These are phyloP conservation scores for Sporothrix globosa DNA, from an alignment of 2,329 filamentous ascomycete genomes.

Conservation along the genomic window DNA sequence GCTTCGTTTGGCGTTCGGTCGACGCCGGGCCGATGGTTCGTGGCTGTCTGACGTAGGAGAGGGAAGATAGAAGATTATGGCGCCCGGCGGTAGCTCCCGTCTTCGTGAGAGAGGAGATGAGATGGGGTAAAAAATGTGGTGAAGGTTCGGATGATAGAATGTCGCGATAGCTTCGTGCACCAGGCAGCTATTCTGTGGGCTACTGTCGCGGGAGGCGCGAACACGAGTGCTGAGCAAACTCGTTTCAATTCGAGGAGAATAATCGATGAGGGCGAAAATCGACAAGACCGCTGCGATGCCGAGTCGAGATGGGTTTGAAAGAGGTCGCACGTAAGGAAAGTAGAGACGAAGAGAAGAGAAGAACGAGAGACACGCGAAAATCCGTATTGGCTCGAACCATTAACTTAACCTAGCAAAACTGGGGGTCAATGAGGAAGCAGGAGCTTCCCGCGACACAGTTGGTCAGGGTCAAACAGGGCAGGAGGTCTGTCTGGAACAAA, in stretches of 20 bases:
- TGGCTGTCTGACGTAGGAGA: neutral
- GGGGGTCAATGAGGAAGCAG: neutral
- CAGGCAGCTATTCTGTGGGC: neutral
- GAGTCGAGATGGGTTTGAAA: neutral
- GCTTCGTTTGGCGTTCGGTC: neutral
- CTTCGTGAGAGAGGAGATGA: neutral
- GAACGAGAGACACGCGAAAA: conserved; percentile 18
- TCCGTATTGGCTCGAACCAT: neutral
- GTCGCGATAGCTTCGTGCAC: neutral
- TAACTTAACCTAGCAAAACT: conserved; percentile 1
- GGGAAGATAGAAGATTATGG: neutral
- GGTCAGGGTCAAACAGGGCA: conserved; percentile 24
- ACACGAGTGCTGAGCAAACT: neutral
- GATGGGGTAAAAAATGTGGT: neutral
- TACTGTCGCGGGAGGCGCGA: neutral
- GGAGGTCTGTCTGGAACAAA: conserved; percentile 23
- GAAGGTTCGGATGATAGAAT: neutral
- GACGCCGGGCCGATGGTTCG: neutral
- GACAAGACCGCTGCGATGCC: neutral
- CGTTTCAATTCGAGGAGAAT: neutral
- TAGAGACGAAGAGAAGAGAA: neutral
- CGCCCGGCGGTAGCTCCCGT: neutral
- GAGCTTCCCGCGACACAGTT: conserved; percentile 27
- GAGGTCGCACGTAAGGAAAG: neutral
- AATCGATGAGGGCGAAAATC: neutral